phyloP scores from a whole-genome alignment of 768 basidiomycete genomes.

The Gautieria morchelliformis region DNA sequence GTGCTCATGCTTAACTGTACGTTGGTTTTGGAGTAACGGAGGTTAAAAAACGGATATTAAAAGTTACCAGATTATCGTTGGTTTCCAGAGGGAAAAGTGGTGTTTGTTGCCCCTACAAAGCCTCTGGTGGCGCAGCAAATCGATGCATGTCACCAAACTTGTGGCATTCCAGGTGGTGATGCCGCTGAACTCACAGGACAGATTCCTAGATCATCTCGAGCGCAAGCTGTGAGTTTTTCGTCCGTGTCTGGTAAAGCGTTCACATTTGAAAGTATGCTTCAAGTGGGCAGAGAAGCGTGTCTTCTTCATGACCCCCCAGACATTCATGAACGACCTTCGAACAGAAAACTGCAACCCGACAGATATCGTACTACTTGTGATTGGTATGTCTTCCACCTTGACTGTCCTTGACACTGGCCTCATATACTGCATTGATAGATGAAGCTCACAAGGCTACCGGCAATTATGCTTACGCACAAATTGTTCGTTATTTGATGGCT shows the following conservation, averaged over 20 bases:
- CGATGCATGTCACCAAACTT: conserved; percentile 83
- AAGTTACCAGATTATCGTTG: conserved; percentile 65
- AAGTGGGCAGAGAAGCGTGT: conserved; percentile 80
- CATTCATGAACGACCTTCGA: conserved; percentile 76
- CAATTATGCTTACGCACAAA: conserved; percentile 85
- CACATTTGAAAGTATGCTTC: neutral
- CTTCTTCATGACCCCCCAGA: conserved; percentile 96
- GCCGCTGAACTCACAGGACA: conserved; percentile 84
- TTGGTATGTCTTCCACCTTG: conserved; percentile 43
- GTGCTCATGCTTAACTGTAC: conserved; percentile 93
- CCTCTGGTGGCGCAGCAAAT: conserved; percentile 95
- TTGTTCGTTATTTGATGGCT: conserved; percentile 83
- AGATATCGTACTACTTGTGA: conserved; percentile 79
- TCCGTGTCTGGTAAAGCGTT: conserved; percentile 6
- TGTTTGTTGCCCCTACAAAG: conserved; percentile 94
- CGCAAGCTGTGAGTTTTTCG: conserved; percentile 42
- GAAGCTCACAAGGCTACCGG: conserved; percentile 95
- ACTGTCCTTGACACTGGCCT: neutral
- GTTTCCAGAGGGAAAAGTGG: conserved; percentile 86
- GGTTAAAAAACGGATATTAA: conserved; percentile 7
- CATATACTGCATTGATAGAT: conserved; percentile 39
- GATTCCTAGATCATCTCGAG: conserved; percentile 42
- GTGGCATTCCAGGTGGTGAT: conserved; percentile 84
- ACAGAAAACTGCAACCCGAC: conserved; percentile 63
- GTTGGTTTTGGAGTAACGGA: conserved; percentile 15